Conservation (phyloP, 345 rosid genomes). For the Aurinia saxatilis region DNA sequence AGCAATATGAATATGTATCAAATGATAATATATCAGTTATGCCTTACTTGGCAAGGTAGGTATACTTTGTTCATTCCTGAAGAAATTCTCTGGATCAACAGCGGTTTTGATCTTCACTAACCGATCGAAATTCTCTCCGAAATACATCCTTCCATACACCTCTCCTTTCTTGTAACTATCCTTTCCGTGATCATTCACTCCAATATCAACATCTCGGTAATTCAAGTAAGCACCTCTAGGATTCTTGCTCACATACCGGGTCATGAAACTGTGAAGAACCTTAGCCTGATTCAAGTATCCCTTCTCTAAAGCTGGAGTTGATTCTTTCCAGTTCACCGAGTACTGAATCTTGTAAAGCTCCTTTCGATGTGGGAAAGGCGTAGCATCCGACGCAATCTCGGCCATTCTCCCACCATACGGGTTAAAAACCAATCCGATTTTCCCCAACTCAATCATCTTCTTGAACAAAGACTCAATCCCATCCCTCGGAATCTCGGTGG, state of each 20-base stretch:
- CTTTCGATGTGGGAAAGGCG: slow-evolving; percentile 61
- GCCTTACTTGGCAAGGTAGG: slow-evolving; percentile 40
- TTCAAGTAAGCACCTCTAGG: slow-evolving; percentile 56
- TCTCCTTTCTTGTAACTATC: slow-evolving; percentile 37
- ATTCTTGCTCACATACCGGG: slow-evolving; percentile 50
- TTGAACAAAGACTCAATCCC: slow-evolving; percentile 40
- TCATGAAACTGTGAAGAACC: slow-evolving; percentile 46
- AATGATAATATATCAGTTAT: background rate
- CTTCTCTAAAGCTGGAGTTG: slow-evolving; percentile 22
- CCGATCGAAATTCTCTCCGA: slow-evolving; percentile 45
- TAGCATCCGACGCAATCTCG: slow-evolving; percentile 25
- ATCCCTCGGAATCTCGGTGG: slow-evolving; percentile 23
- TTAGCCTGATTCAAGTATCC: slow-evolving; percentile 18
- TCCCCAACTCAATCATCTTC: slow-evolving; percentile 43
- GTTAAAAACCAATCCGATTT: slow-evolving; percentile 42
- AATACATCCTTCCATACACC: slow-evolving; percentile 52
- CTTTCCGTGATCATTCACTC: slow-evolving; percentile 15
- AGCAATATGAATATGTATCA: background rate
- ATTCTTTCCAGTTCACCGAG: slow-evolving; percentile 38
- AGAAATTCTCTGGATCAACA: slow-evolving; percentile 53
- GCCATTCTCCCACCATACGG: slow-evolving; percentile 62
- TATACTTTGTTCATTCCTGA: slow-evolving; percentile 52
- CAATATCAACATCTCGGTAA: slow-evolving; percentile 55
- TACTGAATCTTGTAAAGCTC: slow-evolving; percentile 51
- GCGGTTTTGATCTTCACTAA: slow-evolving; percentile 41